Base-by-base conservation (phyloP, 2,329 filamentous ascomycete species). In the Colletotrichum noveboracense region DNA sequence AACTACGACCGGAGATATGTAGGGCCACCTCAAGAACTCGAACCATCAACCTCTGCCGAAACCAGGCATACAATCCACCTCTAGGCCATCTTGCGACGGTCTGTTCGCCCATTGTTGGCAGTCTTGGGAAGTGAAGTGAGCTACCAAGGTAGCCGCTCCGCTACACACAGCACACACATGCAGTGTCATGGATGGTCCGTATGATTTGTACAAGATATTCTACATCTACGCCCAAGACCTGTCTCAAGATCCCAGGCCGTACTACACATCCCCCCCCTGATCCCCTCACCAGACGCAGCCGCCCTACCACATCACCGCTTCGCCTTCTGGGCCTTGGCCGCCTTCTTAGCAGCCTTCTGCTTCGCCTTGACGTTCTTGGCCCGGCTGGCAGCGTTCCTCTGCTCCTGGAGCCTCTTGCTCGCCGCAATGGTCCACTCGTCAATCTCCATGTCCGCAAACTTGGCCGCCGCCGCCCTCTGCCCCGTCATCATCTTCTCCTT, bases 401-500 rank as follows among this genome's bases (percentile, higher is more conserved):
- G 81, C 69, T 78, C 78, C 77, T 83, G 82, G 7, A 81, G 78
- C 38, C 78, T 79, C 69, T 75, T 78, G 75, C 75, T 70, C 38
- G 79, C 79, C 34, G 76, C 77, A 30, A 76, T 75, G 13, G 80
- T 78, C 79, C 79, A 80, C 77, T 80, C 79, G 61, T 80, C 79
- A 60, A 78, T 65, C 55, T 80, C 77, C 70, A 71, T 73, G 28
- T 74, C 77, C 12, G 77, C 82, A 7, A 78, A 82, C 80, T 79
- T 83, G 76, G 76, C 78, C 75, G 80, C 82, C 32, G 85, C 84
- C 82, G 84, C 84, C 78, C 82, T 82, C 82, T 87, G 84, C 1
- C 86, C 85, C 71, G 81, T 83, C 18, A 73, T 52, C n/a, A 86
- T 85, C 71, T 83, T 80, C 83, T 88, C 86, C 21, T 84, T 79